Conservation (phyloP, 495 filamentous ascomycete genomes). For the Podospora australis region DNA sequence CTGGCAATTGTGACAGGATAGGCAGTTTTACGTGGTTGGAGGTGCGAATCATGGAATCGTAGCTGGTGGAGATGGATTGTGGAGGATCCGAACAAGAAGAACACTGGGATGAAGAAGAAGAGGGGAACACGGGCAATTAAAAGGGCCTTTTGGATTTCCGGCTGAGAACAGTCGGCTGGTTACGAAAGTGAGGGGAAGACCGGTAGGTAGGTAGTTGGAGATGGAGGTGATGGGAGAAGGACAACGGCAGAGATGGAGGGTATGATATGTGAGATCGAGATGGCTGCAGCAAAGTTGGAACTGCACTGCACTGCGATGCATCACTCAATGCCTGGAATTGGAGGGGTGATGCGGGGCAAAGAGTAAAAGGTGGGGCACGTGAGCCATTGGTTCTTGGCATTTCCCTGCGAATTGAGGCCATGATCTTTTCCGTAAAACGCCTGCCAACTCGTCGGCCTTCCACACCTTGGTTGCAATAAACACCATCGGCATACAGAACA, state of each 20-base stretch:
- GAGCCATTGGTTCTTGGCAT: slow-evolving; percentile 5
- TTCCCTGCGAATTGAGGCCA: too few relatives aligned
- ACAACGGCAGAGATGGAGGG: neutral
- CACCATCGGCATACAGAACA: too few relatives aligned
- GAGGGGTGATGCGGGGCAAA: slow-evolving; percentile 13
- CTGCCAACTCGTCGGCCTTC: too few relatives aligned
- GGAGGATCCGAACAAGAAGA: too few relatives aligned
- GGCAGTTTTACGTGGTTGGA: slow-evolving; percentile 7
- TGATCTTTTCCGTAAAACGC: too few relatives aligned
- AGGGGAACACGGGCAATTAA: too few relatives aligned
- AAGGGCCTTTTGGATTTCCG: too few relatives aligned
- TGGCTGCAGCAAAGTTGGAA: too few relatives aligned
- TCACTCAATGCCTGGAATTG: slow-evolving; percentile 1
- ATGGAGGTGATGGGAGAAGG: neutral
- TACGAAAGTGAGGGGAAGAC: neutral
- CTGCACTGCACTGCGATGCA: neutral
- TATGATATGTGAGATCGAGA: too few relatives aligned
- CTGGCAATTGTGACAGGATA: slow-evolving; percentile 15
- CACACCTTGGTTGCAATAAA: too few relatives aligned
- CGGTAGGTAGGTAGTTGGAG: neutral
- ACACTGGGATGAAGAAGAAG: too few relatives aligned
- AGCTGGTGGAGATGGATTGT: neutral
- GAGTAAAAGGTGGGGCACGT: slow-evolving; percentile 17
- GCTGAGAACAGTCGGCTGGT: too few relatives aligned
- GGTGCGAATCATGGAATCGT: slow-evolving; percentile 16